Evolutionary conservation across 441 rosid species (phyloP), one percentile per base, ranked within the genome.

Genomic region (Kokia cookei): DNA sequence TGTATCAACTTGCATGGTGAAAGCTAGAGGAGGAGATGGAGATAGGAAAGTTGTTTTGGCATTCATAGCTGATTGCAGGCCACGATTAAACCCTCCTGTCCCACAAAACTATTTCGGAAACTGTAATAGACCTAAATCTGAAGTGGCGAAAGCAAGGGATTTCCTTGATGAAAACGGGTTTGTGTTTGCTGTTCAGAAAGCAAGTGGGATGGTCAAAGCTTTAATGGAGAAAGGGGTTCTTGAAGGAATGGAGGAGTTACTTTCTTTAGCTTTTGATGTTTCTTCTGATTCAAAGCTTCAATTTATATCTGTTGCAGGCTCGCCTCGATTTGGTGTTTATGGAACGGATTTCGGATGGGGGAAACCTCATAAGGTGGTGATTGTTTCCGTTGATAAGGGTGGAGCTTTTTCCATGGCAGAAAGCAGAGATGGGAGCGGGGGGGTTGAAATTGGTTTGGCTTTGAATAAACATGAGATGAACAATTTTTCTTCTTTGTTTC

Each of bases 81-180:
- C 29, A 24, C 78, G 79, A 0, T 14, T 83, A 8, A 27, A 73
- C 12, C 81, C 84, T 3, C 84, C 85, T 2, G 3, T 84, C 0
- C 82, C 84, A 2, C 0, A 7, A 0, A 78, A 75, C 26, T 87
- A 87, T 19, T 81, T 82, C 40, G 86, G 89, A 0, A 84, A 80
- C 14, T 84, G 83, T 29, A 55, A 75, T 0, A 45, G 40, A 8
- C 29, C 3, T 15, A 2, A 1, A 9, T 14, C 0, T 3, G 0
- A 50, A 8, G 1, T 6, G 14, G 37, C 19, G 0, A 77, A 45
- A 43, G 83, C 80, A 2, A 70, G 42, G 42, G 76, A 10, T 1
- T 51, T 84, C 12, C 59, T 65, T 66, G 74, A 50, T 2, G 82
- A 80, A 58, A 65, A 80, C 6, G 84, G 82, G 13, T 17, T 82